Evolutionary conservation across 129 eudicot genomes (phyloP), one percentile per base, ranked within the genome.

Genomic region (Pseudognaphalium luteoalbum): DNA sequence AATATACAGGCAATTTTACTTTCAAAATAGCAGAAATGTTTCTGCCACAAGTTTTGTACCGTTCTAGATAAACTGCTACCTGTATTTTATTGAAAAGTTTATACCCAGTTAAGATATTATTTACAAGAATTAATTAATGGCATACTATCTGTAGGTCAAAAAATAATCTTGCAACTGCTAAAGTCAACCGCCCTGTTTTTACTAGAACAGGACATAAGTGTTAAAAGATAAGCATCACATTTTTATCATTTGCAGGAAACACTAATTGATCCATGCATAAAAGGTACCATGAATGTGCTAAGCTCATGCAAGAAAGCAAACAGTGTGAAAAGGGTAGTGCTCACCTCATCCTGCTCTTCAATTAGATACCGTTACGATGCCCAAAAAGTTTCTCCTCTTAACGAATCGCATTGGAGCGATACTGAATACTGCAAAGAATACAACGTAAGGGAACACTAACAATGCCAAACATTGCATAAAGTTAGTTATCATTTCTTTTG

Each of bases 331-430:
- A 84, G 97, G 79, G 90, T 94, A 74, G 97, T 94, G 75, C 79
- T 91, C 37, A 94, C 99, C 52, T 94, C 99, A 54, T 94, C 99
- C 58, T 94, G 96, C 73, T 91, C 96, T 67, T 79, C 99, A 3
- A 87, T 94, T 58, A 82, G 96, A 81, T 89, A 89, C 63, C 88
- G 90, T 41, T 78, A 91, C 15, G 99, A 94, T 66, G 90, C 63
- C 35, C 85, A 85, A 67, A 77, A 86, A 78, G 78, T 81, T 61
- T 89, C 86, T 73, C 89, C 92, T 47, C 90, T 94, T 33, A 89
- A 89, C 74, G 99, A 94, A 85, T 87, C 97, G 2, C 92, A 91
- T 42, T 94, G 99, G 99, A 91, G 88, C 39, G 97, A 91, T 72
- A 85, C 77, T 2, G 88, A 91, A 34, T 94, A 91, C 72, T 94